Base-by-base conservation (phyloP, 495 filamentous ascomycete species). In the Peziza echinospora region DNA sequence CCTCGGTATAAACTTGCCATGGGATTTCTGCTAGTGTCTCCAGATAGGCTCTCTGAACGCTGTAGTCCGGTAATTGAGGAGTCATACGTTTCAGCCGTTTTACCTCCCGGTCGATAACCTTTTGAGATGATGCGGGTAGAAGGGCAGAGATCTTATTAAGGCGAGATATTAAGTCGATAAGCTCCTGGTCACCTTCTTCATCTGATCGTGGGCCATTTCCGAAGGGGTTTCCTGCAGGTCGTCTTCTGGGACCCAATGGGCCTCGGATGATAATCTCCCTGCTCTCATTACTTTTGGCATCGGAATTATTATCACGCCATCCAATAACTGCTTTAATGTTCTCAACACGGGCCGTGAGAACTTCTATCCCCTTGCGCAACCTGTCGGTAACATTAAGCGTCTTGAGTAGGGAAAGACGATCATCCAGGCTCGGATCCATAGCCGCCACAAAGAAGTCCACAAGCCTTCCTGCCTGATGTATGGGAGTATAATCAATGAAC, bases 381-480 rank as follows among this genome's bases (percentile, higher is more conserved):
- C 89, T 71, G n/a, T 77, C 71, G 53, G 77, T 77, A 7, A 89
- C 67, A 54, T 85, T 72, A 13, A 86, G 60, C 2, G 84, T 73
- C 23, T 82, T 69, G 11, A 97, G 67, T 16, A 96, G 72, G 45
- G 81, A 72, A 24, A 97, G 67, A 65, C 84, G 91, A 53, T 97
- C 89, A 57, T 93, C 82, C 49, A 86, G 73, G 13, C 78, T 77
- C 30, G 76, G 75, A 44, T 92, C 81, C 2, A 91, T 72, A 22
- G 94, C 72, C 61, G 89, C 86, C 6, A 82, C 75, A 83, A 96
- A 91, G 53, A 94, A 93, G 58, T 99, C 91, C 6, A 89, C 89
- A n/a, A 99, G 66, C 6, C 71, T 67, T 5, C 87, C 89, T 4
- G 89, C 85, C 47, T 93, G 81, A 26, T 67, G 61, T 26, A 82